Conservation (phyloP, 2,329 filamentous ascomycete species). For the Botryosphaeria dothidea region DNA sequence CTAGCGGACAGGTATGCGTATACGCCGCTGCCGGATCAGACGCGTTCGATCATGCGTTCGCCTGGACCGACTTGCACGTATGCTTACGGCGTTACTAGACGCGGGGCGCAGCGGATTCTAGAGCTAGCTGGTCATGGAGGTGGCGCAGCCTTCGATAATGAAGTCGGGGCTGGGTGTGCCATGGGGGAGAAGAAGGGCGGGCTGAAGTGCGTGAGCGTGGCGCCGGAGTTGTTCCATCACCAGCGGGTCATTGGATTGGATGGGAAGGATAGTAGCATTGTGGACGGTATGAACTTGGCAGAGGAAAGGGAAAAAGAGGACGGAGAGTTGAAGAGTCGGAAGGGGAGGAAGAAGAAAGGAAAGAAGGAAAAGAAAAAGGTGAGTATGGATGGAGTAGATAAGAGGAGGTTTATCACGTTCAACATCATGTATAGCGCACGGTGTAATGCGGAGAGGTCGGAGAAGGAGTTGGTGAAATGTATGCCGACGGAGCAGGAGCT, state of each 20-base stretch:
- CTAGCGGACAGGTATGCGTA: slow-evolving; percentile 24
- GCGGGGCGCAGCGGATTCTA: slow-evolving; percentile 28
- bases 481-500: slow-evolving; percentile 18
- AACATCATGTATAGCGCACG: slow-evolving; percentile 18
- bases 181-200: slow-evolving; percentile 17
- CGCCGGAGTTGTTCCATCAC: slow-evolving; percentile 29
- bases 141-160: slow-evolving; percentile 18
- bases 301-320: neutral
- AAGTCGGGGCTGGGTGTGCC: slow-evolving; percentile 1
- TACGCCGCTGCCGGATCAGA: slow-evolving; percentile 24
- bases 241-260: slow-evolving; percentile 16
- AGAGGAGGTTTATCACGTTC: slow-evolving; percentile 3
- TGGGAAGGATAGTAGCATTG: slow-evolving; percentile 3
- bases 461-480: slow-evolving; percentile 1
- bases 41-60: slow-evolving; percentile 20
- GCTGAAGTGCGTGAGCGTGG: slow-evolving; percentile 30
- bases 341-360: neutral
- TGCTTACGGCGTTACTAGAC: slow-evolving; percentile 22
- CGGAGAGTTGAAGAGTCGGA: neutral
- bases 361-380: neutral
- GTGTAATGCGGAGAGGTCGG: slow-evolving; percentile 3
- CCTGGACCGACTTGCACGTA: slow-evolving; percentile 18
- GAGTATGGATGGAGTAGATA: neutral
- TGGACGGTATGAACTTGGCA: slow-evolving; percentile 12
- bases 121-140: neutral